phyloP scores from a whole-genome alignment of 73 alveolate species.

The Symbiodinium natans region DNA sequence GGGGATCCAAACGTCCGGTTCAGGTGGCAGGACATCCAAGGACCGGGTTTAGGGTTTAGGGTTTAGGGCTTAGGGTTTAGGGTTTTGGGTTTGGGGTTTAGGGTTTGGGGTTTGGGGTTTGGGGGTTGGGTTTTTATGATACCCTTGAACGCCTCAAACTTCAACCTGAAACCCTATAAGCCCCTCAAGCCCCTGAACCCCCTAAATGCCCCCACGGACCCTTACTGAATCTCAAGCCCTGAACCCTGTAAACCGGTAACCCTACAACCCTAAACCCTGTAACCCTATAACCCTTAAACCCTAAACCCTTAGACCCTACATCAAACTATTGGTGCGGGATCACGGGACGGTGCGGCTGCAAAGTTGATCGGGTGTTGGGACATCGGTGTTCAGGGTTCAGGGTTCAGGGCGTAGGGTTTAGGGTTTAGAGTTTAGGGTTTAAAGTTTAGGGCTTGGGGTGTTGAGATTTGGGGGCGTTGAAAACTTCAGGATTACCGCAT shows the following conservation, averaged over 20 bases:
- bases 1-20: conserved; percentile 74
- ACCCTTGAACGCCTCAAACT: too few relatives aligned
- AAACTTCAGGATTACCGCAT: background rate
- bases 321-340: too few relatives aligned
- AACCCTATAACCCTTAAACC: background rate
- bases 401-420: background rate
- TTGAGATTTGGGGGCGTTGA: too few relatives aligned
- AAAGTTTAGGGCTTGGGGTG: too few relatives aligned
- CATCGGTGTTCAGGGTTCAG: too few relatives aligned
- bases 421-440: too few relatives aligned
- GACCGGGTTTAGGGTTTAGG: background rate
- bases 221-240: background rate
- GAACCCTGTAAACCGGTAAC: background rate
- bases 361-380: too few relatives aligned
- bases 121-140: background rate
- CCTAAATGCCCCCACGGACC: too few relatives aligned
- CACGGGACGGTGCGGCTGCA: too few relatives aligned
- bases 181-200: background rate
- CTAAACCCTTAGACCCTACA: background rate
- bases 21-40: conserved; percentile 68
- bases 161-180: background rate
- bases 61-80: background rate
- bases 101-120: background rate
- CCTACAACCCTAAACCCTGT: background rate
- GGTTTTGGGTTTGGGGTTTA: background rate